These are phyloP conservation scores for Sechiopsis laciniata DNA, from an alignment of 306 rosid genomes.

Conservation along the genomic window DNA sequence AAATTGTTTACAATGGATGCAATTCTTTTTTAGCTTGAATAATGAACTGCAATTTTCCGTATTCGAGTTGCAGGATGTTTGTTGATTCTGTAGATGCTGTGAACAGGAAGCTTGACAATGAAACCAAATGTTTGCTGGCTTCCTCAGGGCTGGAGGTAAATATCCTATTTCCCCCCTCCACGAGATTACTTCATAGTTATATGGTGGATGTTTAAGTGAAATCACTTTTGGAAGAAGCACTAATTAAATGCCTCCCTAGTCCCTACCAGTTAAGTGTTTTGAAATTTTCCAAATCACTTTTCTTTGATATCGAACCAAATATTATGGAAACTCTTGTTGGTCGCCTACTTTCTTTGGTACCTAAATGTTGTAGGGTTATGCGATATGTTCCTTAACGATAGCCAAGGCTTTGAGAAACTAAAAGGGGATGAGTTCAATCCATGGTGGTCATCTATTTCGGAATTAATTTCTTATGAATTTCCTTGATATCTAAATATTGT, in stretches of 20 bases:
- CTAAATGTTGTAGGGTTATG: too few species aligned
- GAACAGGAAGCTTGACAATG: conserved; percentile 36
- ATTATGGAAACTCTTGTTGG: too few species aligned
- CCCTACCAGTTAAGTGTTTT: too few species aligned
- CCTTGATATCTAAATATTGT: too few species aligned
- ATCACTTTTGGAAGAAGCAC: background rate
- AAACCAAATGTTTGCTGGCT: conserved; percentile 49
- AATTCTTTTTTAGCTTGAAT: background rate
- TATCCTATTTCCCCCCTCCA: background rate
- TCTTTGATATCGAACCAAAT: background rate
- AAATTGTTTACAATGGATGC: background rate
- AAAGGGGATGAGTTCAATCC: too few species aligned
- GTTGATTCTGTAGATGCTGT: conserved; percentile 77
- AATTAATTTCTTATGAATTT: too few species aligned
- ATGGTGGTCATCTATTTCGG: too few species aligned
- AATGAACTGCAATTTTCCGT: background rate
- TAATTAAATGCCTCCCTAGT: too few species aligned
- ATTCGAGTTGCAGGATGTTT: conserved; percentile 65
- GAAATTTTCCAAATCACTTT: too few species aligned
- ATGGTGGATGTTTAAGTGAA: background rate
- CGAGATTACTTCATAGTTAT: background rate
- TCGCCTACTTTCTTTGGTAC: too few species aligned
- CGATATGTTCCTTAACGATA: too few species aligned
- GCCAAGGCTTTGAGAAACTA: too few species aligned
- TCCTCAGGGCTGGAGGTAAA: conserved; percentile 68